Evolutionary conservation across 208 protist genomes (phyloP).

Genomic region (Leishmania gerbilli): DNA sequence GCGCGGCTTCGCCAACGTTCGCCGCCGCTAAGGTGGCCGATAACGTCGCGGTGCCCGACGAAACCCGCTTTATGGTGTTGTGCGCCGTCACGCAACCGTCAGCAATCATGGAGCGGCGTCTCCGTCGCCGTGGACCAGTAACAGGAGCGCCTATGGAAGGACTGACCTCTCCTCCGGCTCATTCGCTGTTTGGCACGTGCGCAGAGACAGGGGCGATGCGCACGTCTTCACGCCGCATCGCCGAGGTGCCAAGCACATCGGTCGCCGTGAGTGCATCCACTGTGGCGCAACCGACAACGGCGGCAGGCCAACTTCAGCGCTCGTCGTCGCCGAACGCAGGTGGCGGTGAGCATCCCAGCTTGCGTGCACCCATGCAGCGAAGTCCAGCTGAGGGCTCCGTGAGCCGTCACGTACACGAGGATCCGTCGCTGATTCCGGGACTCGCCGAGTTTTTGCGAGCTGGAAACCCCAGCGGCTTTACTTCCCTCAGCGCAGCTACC

Average conservation of each 20-base stretch:
- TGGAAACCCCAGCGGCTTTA: slow-evolving; percentile 19
- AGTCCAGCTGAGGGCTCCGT: background rate
- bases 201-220: background rate
- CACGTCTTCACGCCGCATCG: slow-evolving; percentile 1
- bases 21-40: background rate
- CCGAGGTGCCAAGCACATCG: background rate
- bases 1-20: background rate
- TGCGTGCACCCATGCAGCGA: background rate
- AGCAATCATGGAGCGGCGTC: background rate
- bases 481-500: slow-evolving; percentile 19
- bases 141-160: background rate
- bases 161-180: background rate
- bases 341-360: background rate
- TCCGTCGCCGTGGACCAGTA: slow-evolving; percentile 9
- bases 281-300: background rate
- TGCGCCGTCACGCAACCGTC: slow-evolving; percentile 13
- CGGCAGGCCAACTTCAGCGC: background rate
- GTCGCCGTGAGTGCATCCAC: background rate
- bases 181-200: background rate
- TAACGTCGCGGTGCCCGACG: slow-evolving; percentile 2
- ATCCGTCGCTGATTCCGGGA: slow-evolving; percentile 13
- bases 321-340: background rate
- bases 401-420: slow-evolving; percentile 2
- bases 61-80: slow-evolving; percentile 29
- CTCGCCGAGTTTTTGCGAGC: slow-evolving; percentile 27